Conservation (phyloP, 2,329 filamentous ascomycete species). For the Nannizziopsis arthrosporioides region DNA sequence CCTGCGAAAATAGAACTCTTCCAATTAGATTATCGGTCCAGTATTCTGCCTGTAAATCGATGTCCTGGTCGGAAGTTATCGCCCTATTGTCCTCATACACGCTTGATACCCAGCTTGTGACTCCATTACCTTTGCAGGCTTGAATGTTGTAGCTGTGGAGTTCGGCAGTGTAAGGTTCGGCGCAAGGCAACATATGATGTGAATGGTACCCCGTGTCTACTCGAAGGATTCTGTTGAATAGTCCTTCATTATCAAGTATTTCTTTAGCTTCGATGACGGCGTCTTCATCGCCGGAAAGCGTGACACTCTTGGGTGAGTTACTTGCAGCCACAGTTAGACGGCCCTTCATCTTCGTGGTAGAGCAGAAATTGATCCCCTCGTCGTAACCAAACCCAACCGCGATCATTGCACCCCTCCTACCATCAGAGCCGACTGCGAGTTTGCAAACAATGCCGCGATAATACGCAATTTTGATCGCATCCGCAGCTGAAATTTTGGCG, state of each 20-base stretch:
- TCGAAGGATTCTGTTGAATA: constrained; percentile 11
- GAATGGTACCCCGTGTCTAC: constrained; percentile 23
- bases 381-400: constrained; percentile 4
- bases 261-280: constrained; percentile 12
- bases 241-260: constrained; percentile 3
- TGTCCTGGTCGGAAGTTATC: constrained; percentile 19
- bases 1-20: constrained; percentile 27
- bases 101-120: constrained; percentile 22
- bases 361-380: constrained; percentile 3
- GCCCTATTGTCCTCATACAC: constrained; percentile 20
- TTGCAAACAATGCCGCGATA: constrained; percentile 30
- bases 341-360: constrained; percentile 4
- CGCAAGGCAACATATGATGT: constrained; percentile 28
- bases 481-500: constrained; percentile 30
- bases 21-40: constrained; percentile 31
- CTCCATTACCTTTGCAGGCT: neutral
- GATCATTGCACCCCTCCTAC: constrained; percentile 10
- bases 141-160: constrained; percentile 1
- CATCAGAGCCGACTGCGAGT: constrained; percentile 1
- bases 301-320: constrained; percentile 15
- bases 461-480: constrained; percentile 37
- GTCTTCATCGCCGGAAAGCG: constrained; percentile 15
- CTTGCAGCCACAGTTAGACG: constrained; percentile 13
- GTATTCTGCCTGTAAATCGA: constrained; percentile 19
- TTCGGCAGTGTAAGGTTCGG: constrained; percentile 15